Evolutionary conservation across 805 yeast species (phyloP).

Genomic region (Debaryomyces hansenii): DNA sequence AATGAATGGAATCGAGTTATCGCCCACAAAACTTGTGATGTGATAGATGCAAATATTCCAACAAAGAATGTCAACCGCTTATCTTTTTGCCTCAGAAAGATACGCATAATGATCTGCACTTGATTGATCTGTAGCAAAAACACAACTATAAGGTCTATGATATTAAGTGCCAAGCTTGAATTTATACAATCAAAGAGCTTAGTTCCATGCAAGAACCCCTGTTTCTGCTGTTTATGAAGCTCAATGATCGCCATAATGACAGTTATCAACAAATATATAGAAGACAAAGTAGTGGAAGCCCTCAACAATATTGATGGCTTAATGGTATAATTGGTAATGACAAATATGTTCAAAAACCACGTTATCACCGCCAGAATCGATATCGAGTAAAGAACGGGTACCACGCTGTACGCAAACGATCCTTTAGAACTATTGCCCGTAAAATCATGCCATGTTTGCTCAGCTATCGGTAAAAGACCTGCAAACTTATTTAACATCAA

Average conservation of each 20-base stretch:
- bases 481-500: constrained; percentile 24
- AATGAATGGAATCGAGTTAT: constrained; percentile 52
- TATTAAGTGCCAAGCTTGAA: constrained; percentile 45
- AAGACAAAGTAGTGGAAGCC: constrained; percentile 51
- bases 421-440: constrained; percentile 35
- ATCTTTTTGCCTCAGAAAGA: constrained; percentile 68
- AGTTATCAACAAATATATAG: constrained; percentile 53
- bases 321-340: constrained; percentile 63
- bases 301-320: constrained; percentile 56
- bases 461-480: constrained; percentile 43
- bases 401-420: constrained; percentile 54
- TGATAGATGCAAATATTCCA: constrained; percentile 54
- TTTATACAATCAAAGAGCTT: constrained; percentile 46
- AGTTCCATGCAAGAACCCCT: constrained; percentile 45
- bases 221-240: constrained; percentile 48
- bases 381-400: constrained; percentile 60
- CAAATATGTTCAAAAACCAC: constrained; percentile 60
- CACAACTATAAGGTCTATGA: constrained; percentile 58
- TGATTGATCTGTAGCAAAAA: constrained; percentile 63
- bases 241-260: constrained; percentile 48
- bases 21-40: constrained; percentile 70
- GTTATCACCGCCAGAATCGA: constrained; percentile 67
- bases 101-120: constrained; percentile 67
- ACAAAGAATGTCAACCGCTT: constrained; percentile 59
- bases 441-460: constrained; percentile 49